These are phyloP conservation scores for Penicillium sp. DNA, from an alignment of 2,329 filamentous ascomycete species.

Conservation along the genomic window DNA sequence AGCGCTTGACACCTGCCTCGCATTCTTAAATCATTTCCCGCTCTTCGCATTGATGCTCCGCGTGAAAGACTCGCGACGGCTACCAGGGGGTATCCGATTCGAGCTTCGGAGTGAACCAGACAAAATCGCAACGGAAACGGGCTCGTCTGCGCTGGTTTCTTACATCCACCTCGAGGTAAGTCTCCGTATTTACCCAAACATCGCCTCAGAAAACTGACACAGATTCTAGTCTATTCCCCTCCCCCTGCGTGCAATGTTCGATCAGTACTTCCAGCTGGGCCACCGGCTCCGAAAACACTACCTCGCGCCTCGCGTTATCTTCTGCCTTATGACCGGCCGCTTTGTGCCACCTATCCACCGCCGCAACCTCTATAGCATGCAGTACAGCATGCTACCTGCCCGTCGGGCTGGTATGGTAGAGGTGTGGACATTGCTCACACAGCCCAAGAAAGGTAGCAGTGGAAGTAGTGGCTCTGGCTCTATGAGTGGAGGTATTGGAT, in stretches of 20 bases:
- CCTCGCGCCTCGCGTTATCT: constrained; percentile 79
- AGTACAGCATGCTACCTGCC: constrained; percentile 96
- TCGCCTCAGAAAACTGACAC: constrained; percentile 14
- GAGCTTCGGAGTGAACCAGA: constrained; percentile 75
- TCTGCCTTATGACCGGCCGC: constrained; percentile 83
- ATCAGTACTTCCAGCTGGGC: constrained; percentile 94
- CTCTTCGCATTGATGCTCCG: constrained; percentile 95
- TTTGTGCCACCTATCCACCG: constrained; percentile 95
- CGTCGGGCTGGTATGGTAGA: constrained; percentile 76
- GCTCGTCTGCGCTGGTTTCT: constrained; percentile 62
- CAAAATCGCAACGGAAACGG: constrained; percentile 33
- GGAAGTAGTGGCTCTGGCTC: constrained; percentile 28
- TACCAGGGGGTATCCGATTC: constrained; percentile 91
- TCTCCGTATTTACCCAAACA: neutral
- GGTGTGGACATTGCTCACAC: constrained; percentile 75
- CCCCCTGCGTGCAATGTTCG: constrained; percentile 89
- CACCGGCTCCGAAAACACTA: constrained; percentile 94
- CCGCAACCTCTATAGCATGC: constrained; percentile 90
- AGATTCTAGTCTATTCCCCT: constrained; percentile 74
- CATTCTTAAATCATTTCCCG: constrained; percentile 95
- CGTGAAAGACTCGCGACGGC: constrained; percentile 83
- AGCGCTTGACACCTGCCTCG: constrained; percentile 83
- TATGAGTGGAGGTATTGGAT: constrained; percentile 27
- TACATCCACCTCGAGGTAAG: constrained; percentile 82
- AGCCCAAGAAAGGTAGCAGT: constrained; percentile 38